Base-by-base conservation (phyloP, 2,329 filamentous ascomycete species). In the Aspergillus fumigatiaffinis region DNA sequence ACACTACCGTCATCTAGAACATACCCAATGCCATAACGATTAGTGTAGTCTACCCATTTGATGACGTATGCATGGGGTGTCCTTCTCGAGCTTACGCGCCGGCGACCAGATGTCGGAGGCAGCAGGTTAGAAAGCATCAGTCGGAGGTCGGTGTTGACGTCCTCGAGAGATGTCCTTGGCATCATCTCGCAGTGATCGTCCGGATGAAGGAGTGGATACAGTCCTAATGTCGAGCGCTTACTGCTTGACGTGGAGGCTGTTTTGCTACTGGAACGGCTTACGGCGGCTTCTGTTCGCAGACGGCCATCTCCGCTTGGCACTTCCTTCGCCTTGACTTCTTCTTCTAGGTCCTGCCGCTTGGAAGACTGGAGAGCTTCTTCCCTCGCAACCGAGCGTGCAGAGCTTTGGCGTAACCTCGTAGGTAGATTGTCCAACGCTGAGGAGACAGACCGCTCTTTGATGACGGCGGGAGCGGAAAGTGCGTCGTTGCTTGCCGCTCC, bases 21-120 rank as follows among this genome's bases (percentile, higher is more conserved):
- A 60, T 81, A 81, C 5, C 78, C 79, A 50, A 81, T 80, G 10
- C 79, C 79, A 57, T 80, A 80, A 50, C 78, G 75, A 57, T 80
- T 80, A 7, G 79, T 79, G 61, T 81, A 81, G 60, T 81, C 79
- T 21, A 81, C 79, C 79, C 79, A 81, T 68, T 81, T 81, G 51
- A 80, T 77, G 4, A 81, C 79, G 56, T 79, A 77, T 2, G 77
- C 68, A 53, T 80, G 77, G 2, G 72, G 73, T 32, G 69, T 62
- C 28, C 68, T 66, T 44, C 67, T 62, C 7, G 66, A 55, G 2
- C 65, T 63, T 20, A 64, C 61, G n/a, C 71, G 67, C 38, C 73
- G 68, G 28, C 71, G 70, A 35, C 60, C 63, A n/a, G 69, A 60
- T 3, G 69, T 66, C 32, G 69, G 63, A n/a, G 66, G 71, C 5